These are phyloP conservation scores for Trichoderma citrinoviride DNA, from an alignment of 2,329 filamentous ascomycete species.

Conservation along the genomic window DNA sequence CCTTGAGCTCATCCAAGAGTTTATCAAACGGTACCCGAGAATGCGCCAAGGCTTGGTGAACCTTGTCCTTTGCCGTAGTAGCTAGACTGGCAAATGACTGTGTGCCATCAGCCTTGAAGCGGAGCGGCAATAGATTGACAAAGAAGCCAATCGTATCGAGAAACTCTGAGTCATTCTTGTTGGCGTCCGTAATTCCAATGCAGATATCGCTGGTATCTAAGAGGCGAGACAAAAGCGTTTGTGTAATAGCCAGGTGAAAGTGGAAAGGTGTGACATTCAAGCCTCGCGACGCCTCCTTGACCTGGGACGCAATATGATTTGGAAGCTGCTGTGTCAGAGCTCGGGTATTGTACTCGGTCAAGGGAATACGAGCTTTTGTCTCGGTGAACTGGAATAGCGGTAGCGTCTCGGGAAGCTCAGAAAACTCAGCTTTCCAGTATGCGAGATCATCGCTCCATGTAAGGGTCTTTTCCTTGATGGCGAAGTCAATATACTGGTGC, in stretches of 20 bases:
- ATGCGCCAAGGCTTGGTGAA: constrained; percentile 25
- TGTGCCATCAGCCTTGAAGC: constrained; percentile 28
- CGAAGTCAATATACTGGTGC: constrained; percentile 39
- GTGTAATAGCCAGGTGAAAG: background rate
- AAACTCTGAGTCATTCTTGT: background rate
- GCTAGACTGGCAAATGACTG: constrained; percentile 22
- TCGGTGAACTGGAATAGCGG: constrained; percentile 24
- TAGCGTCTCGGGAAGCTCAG: constrained; percentile 18
- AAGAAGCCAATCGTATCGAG: background rate
- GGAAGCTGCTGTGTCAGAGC: background rate
- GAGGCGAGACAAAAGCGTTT: background rate
- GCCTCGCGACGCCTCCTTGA: background rate
- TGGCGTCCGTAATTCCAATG: constrained; percentile 1
- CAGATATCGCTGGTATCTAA: background rate
- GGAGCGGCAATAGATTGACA: background rate
- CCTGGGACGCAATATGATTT: background rate
- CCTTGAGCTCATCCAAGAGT: constrained; percentile 42
- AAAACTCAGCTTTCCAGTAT: constrained; percentile 25
- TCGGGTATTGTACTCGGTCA: constrained; percentile 2
- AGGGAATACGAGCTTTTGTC: constrained; percentile 14
- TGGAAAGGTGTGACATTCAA: constrained; percentile 28
- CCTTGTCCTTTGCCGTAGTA: background rate
- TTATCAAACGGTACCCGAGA: constrained; percentile 44
- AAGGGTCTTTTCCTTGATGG: constrained; percentile 26
- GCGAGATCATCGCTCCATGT: background rate